phyloP scores from a whole-genome alignment of 2,329 filamentous ascomycete species.

The Fusarium vanettenii region DNA sequence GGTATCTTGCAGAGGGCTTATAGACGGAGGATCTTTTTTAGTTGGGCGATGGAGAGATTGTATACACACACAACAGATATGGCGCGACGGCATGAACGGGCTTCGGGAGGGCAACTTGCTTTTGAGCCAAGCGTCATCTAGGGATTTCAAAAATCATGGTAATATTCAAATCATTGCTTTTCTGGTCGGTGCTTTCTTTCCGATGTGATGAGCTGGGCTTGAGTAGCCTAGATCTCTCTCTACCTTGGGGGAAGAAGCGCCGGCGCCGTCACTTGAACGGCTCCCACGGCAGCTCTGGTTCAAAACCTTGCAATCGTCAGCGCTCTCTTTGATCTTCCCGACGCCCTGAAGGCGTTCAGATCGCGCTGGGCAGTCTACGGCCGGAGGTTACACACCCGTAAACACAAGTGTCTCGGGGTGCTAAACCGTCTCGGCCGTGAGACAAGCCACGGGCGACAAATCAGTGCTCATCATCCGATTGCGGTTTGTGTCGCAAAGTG shows the following conservation, averaged over 20 bases:
- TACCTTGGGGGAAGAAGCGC: background rate
- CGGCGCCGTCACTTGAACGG: slow-evolving; percentile 21
- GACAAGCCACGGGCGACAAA: slow-evolving; percentile 42
- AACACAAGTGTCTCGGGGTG: background rate
- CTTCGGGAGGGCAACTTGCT: slow-evolving; percentile 10
- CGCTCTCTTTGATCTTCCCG: slow-evolving; percentile 69
- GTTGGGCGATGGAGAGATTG: slow-evolving; percentile 1
- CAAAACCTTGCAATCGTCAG: slow-evolving; percentile 45
- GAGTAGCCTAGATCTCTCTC: background rate
- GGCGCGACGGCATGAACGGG: slow-evolving; percentile 14
- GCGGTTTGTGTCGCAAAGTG: slow-evolving; percentile 6
- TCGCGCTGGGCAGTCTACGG: slow-evolving; percentile 45
- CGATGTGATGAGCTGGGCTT: background rate
- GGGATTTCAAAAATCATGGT: slow-evolving; percentile 14
- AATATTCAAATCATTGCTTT: slow-evolving; percentile 31
- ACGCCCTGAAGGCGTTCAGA: slow-evolving; percentile 50
- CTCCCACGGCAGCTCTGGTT: background rate
- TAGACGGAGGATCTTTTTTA: background rate
- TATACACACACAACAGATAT: slow-evolving; percentile 10
- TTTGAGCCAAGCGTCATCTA: slow-evolving; percentile 15
- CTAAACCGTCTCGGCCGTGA: slow-evolving; percentile 45
- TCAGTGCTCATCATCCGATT: slow-evolving; percentile 63
- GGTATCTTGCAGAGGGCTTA: background rate
- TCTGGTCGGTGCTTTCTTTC: slow-evolving; percentile 2
- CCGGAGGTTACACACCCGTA: slow-evolving; percentile 30